phyloP scores from a whole-genome alignment of 2,329 filamentous ascomycete species.

The Talaromyces sp. region DNA sequence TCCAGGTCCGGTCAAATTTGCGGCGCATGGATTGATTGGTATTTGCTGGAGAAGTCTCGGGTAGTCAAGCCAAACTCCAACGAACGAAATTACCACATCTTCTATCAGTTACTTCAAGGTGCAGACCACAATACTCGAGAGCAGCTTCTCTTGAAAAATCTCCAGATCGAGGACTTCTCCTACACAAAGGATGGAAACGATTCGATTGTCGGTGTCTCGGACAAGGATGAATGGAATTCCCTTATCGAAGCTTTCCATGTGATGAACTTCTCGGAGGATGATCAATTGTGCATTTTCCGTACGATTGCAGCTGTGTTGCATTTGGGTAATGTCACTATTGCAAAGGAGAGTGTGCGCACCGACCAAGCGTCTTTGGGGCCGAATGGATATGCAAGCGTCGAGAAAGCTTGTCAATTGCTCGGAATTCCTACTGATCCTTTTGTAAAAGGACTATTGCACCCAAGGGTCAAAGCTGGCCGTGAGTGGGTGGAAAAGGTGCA shows the following conservation, averaged over 20 bases:
- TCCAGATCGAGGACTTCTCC: conserved; percentile 82
- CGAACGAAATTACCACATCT: conserved; percentile 95
- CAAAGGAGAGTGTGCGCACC: conserved; percentile 85
- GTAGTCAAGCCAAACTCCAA: conserved; percentile 85
- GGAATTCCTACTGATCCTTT: conserved; percentile 86
- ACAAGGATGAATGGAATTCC: conserved; percentile 84
- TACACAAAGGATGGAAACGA: conserved; percentile 93
- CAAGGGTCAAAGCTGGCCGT: conserved; percentile 89
- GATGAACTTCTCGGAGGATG: conserved; percentile 87
- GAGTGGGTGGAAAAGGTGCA: conserved; percentile 99
- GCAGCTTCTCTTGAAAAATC: conserved; percentile 72
- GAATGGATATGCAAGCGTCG: conserved; percentile 73
- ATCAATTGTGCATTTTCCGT: conserved; percentile 79
- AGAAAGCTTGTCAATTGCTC: conserved; percentile 79
- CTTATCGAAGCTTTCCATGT: conserved; percentile 90
- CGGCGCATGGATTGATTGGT: conserved; percentile 98
- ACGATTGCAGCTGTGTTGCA: conserved; percentile 92
- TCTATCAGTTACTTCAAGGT: conserved; percentile 91
- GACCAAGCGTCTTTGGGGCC: conserved; percentile 84
- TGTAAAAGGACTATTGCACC: conserved; percentile 83
- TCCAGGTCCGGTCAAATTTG: conserved; percentile 84
- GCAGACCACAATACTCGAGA: conserved; percentile 73
- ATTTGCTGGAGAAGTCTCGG: conserved; percentile 94
- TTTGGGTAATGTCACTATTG: conserved; percentile 85
- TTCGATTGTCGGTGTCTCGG: conserved; percentile 85